Base-by-base conservation (phyloP, 2,329 filamentous ascomycete genomes). In the Lachnum nothofagi region DNA sequence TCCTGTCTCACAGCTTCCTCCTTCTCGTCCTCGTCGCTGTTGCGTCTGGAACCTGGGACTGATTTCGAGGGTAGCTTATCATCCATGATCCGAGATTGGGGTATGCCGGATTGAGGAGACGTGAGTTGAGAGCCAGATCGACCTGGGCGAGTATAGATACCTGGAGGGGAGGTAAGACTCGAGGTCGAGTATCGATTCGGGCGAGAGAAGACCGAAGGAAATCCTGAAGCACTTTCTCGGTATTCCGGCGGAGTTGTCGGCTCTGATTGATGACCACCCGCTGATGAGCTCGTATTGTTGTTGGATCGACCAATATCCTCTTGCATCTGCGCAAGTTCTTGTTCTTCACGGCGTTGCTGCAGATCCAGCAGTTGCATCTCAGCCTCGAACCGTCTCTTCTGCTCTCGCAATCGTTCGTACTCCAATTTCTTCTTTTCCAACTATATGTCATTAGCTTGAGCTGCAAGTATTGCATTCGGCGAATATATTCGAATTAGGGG, bases 171-270 rank as follows among this genome's bases (percentile, higher is more conserved):
- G 38, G 86, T 85, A 63, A 96, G 76, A 71, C 88, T 93, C 31
- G 90, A 91, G 53, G 87, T 86, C 46, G 91, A 95, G 72, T 95
- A 91, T 54, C 91, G 82, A 66, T 91, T 91, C 37, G 89, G 87
- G 35, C 89, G 82, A 47, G 88, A 89, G 65, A 93, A 87, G 58
- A 86, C 82, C 62, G 82, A 83, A 48, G 86, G 83, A 62, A 95
- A 91, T 37, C 84, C 85, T 53, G 80, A 74, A 49, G 68, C 68
- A 10, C 72, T 82, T 57, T 95, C 89, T 60, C 83, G 85, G 67
- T 93, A 91, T 68, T 97, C 93, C 25, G 93, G 93, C 19, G 93
- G 93, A 19, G 93, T 98, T 2, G 93, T 96, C 14, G 93, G 93
- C 70, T 97, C 91, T 60, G 88, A 95, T 65, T 94, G 88, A 62